Base-by-base conservation (phyloP, 352 stramenopile species). In the Phytophthora nicotianae region DNA sequence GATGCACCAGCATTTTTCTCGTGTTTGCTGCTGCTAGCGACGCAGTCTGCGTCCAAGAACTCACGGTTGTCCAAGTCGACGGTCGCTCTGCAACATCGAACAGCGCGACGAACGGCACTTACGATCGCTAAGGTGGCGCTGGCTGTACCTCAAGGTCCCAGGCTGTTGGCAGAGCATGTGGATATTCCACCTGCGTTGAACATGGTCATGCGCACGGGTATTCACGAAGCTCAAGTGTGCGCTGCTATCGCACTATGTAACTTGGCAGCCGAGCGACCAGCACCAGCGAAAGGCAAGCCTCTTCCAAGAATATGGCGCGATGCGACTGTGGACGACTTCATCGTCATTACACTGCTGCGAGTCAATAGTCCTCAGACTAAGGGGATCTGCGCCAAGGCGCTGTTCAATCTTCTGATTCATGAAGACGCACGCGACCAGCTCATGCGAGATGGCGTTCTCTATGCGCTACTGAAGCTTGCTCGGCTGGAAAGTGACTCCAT, bases 351-450 rank as follows among this genome's bases (percentile, higher is more conserved):
- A 17, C 53, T 97, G 3, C 52, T 97, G 58, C 86, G 87, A 17
- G 74, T 95, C 13, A 97, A 97, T 63, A 89, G 75, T 58, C 77
- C 81, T 43, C 56, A 85, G 56, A 96, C 87, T 19, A 96, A 97
- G 52, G 79, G 83, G 40, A 89, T 94, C 14, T 96, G 87, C 40
- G 79, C 86, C 35, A 88, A 89, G 52, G 79, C 82, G 14, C 72
- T 97, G 29, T 97, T 97, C 58, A 97, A 96, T 51, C 50, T 97
- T 20, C 66, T 97, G 14, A 81, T 81, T 1, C 86, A 95, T 51
- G 81, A 94, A 29, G 86, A 91, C 32, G 79, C 78, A 43, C 81
- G 84, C 11, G 77, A 90, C 24, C 70, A 87, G 40, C 85, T 93
- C 62, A 70, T 95, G 45, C 62, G 72, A n/a, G 82, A 88, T 43